Percentiles rank a stretch among this genome's conserved stretches.
Conservation (phyloP, 208 protist genomes). For the Giardia duodenalis region DNA sequence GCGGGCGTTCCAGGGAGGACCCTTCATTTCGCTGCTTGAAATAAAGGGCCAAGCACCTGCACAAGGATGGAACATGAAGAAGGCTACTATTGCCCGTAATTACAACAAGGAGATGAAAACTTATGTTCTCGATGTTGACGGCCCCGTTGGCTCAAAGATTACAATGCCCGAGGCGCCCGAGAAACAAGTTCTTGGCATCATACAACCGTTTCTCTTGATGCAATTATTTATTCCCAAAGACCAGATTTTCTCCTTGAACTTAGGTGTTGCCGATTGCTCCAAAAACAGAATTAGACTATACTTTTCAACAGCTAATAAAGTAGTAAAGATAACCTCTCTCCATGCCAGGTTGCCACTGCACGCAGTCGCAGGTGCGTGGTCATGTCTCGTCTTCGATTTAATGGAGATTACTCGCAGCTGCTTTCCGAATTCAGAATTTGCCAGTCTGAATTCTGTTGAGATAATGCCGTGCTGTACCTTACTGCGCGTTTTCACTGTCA, state of each 20-base stretch:
- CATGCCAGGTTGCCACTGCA: constrained; percentile 18
- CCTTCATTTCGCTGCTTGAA: constrained; percentile 5
- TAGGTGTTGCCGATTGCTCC: background rate
- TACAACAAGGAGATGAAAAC: constrained; percentile 30
- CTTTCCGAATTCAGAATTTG: constrained; percentile 6
- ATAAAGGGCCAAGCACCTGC: background rate
- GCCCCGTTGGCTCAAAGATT: background rate
- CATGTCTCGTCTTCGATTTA: background rate
- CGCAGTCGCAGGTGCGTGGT: constrained; percentile 18
- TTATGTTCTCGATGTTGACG: constrained; percentile 25
- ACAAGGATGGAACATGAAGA: constrained; percentile 5
- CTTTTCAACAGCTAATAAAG: constrained; percentile 8
- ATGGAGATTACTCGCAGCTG: background rate
- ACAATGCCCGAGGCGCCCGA: background rate
- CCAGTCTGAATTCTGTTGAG: background rate
- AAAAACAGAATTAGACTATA: background rate
- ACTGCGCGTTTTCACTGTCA: background rate
- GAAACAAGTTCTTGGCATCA: constrained; percentile 9
- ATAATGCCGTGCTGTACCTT: constrained; percentile 15
- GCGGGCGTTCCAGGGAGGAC: background rate
- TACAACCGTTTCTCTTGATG: background rate
- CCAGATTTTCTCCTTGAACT: background rate
- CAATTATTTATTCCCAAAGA: constrained; percentile 19
- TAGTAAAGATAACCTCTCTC: background rate
- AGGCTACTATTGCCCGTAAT: background rate